phyloP scores from a whole-genome alignment of 495 filamentous ascomycete genomes.

The Pseudevernia furfuracea region DNA sequence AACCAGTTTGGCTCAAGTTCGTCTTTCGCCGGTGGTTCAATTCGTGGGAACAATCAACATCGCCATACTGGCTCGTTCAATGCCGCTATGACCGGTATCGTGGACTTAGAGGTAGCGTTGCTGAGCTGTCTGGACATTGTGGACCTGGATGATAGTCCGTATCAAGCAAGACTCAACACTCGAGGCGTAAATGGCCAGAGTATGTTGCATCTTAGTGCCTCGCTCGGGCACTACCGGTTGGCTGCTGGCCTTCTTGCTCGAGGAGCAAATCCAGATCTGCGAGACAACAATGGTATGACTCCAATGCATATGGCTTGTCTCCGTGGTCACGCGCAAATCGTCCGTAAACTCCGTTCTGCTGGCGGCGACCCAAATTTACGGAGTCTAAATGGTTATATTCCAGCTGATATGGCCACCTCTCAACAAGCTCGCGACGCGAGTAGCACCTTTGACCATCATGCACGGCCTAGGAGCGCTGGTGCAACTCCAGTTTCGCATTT shows the following conservation, averaged over 20 bases:
- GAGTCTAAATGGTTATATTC: conserved; percentile 62
- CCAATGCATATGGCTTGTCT: conserved; percentile 81
- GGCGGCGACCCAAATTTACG: conserved; percentile 65
- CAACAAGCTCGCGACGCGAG: conserved; percentile 41
- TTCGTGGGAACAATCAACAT: conserved; percentile 21
- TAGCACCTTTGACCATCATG: conserved; percentile 42
- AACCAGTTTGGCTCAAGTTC: conserved; percentile 25
- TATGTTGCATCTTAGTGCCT: conserved; percentile 74
- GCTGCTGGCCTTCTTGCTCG: conserved; percentile 73
- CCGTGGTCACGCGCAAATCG: conserved; percentile 64
- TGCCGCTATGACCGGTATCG: conserved; percentile 34
- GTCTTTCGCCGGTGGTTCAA: conserved; percentile 23
- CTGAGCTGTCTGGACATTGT: conserved; percentile 68
- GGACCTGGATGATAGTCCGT: conserved; percentile 65
- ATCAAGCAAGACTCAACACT: conserved; percentile 57
- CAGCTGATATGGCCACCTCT: conserved; percentile 64
- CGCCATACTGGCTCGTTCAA: conserved; percentile 30
- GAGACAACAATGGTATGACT: conserved; percentile 75
- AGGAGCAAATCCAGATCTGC: conserved; percentile 66
- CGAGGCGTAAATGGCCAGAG: conserved; percentile 61
- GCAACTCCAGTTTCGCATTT: conserved; percentile 40
- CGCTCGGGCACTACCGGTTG: conserved; percentile 66
- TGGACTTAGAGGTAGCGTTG: conserved; percentile 62
- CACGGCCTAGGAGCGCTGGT: conserved; percentile 52
- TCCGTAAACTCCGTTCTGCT: conserved; percentile 62